A percentile compares a stretch with the other conserved stretches of the same genome.
Evolutionary conservation across 768 basidiomycete genomes (phyloP).

Genomic region (Leccinum uliginosum): DNA sequence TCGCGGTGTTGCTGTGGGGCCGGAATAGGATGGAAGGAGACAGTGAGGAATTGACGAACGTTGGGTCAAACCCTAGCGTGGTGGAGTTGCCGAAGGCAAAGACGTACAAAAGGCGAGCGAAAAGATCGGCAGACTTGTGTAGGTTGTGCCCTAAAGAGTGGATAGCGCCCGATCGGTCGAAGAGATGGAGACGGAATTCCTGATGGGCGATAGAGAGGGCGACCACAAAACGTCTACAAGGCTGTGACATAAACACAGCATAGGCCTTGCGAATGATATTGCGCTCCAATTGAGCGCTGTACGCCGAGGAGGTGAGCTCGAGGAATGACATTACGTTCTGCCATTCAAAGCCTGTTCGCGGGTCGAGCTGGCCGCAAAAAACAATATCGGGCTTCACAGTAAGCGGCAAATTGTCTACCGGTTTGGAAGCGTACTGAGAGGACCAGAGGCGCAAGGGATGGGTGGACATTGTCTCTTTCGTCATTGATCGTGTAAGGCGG

Average conservation of each 20-base stretch:
- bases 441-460: neutral
- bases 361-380: neutral
- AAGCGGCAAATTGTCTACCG: neutral
- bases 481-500: neutral
- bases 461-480: neutral
- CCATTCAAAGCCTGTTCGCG: neutral
- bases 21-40: neutral
- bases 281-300: neutral
- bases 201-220: neutral
- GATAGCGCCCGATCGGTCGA: neutral
- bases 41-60: neutral
- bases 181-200: neutral
- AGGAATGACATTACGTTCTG: neutral
- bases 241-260: neutral
- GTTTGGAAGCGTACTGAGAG: neutral
- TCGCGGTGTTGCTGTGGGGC: neutral
- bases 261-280: neutral
- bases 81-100: neutral
- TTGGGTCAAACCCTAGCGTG: neutral
- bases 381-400: neutral
- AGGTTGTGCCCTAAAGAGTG: neutral
- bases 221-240: neutral
- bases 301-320: neutral
- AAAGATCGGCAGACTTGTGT: neutral
- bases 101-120: neutral